A percentile compares a stretch with the other conserved stretches of the same genome.
Conservation (phyloP, 495 filamentous ascomycete species). For the Tuber magnatum region DNA sequence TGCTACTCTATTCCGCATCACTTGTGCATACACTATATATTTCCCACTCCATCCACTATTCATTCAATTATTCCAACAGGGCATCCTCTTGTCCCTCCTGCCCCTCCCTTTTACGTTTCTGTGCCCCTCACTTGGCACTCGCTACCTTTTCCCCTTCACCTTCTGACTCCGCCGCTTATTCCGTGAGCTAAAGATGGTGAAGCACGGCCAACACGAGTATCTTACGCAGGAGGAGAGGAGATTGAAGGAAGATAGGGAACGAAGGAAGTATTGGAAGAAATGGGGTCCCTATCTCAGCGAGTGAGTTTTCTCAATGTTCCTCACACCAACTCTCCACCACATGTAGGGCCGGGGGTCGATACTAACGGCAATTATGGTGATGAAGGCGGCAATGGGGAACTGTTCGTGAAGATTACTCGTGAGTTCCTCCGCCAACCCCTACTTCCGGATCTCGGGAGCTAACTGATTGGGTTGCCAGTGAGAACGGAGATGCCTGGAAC, state of each 20-base stretch:
- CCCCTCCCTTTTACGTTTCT: neutral
- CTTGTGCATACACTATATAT: neutral
- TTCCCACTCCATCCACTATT: neutral
- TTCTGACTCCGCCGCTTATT: neutral
- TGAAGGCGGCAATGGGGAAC: conserved; percentile 35
- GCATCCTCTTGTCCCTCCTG: neutral
- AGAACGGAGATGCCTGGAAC: conserved; percentile 90
- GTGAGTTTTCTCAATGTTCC: conserved; percentile 22
- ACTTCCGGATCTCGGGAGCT: neutral
- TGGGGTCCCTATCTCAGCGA: conserved; percentile 76
- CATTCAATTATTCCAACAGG: neutral
- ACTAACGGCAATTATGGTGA: conserved; percentile 20
- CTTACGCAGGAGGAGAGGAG: conserved; percentile 81
- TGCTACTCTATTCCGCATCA: neutral
- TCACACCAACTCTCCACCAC: neutral
- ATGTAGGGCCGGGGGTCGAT: neutral
- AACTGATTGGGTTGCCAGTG: conserved; percentile 22
- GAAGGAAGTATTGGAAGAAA: conserved; percentile 85
- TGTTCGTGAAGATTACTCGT: conserved; percentile 95
- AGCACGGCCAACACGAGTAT: conserved; percentile 76
- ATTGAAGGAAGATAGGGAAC: conserved; percentile 73
- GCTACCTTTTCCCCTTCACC: neutral
- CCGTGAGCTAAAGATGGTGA: conserved; percentile 56
- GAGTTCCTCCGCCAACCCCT: conserved; percentile 41
- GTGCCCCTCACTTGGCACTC: neutral